Percentiles rank a stretch among this genome's conserved stretches.
These are phyloP conservation scores for Xylariaceae sp. DNA, from an alignment of 2,329 filamentous ascomycete species.

Conservation along the genomic window DNA sequence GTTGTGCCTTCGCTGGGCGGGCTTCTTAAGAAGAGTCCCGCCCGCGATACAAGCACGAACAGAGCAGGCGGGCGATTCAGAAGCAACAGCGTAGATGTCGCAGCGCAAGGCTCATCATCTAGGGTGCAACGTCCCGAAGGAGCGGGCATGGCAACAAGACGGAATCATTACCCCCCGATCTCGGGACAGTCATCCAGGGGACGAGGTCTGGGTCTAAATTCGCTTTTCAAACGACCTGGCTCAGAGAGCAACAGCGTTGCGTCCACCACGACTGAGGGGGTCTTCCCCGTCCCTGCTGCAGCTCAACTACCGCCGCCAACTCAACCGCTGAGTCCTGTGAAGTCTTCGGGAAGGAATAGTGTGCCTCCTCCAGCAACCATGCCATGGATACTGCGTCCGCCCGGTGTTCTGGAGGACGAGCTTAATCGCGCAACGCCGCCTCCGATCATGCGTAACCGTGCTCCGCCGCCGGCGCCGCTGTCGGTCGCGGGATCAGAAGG, in stretches of 20 bases:
- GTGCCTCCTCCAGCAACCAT: conserved; percentile 35
- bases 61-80: conserved; percentile 27
- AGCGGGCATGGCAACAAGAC: conserved; percentile 31
- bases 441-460: conserved; percentile 54
- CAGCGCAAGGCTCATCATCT: conserved; percentile 20
- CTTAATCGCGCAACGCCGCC: conserved; percentile 56
- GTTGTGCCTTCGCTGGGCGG: conserved; percentile 18
- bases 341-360: conserved; percentile 30
- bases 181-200: conserved; percentile 45
- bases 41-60: conserved; percentile 15
- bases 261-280: conserved; percentile 19
- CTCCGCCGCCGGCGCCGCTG: conserved; percentile 12
- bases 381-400: conserved; percentile 41
- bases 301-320: conserved; percentile 20
- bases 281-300: conserved; percentile 25
- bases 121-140: conserved; percentile 31
- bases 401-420: conserved; percentile 48
- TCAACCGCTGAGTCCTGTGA: conserved; percentile 10
- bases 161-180: conserved; percentile 54
- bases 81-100: conserved; percentile 36
- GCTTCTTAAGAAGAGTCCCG: conserved; percentile 28
- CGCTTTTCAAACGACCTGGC: conserved; percentile 54
- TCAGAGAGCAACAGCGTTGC: conserved; percentile 39
- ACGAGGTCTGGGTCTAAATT: conserved; percentile 49
- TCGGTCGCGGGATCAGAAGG: not conserved